A percentile compares a stretch with the other conserved stretches of the same genome.
Conservation (phyloP, 75 land plant species). For the Selaginella tamariscina region DNA sequence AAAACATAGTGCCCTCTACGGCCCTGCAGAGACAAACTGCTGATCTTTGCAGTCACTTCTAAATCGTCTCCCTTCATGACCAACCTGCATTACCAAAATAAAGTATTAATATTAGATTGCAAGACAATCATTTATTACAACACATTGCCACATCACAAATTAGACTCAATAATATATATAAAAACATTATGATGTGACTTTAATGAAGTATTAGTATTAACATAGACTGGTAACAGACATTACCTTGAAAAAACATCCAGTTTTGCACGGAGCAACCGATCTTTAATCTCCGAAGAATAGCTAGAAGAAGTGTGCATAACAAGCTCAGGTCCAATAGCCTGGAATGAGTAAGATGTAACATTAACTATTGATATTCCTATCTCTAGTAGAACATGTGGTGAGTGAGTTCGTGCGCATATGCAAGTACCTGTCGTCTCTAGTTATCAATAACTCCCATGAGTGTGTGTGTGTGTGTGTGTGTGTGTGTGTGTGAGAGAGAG, state of each 20-base stretch:
- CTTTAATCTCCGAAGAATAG: slow-evolving; percentile 29
- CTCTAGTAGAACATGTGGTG: neutral
- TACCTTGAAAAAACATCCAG: slow-evolving; percentile 73
- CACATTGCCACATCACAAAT: too few relatives aligned
- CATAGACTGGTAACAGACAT: neutral
- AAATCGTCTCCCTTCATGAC: slow-evolving; percentile 46
- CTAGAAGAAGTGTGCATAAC: slow-evolving; percentile 56
- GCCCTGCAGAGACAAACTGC: slow-evolving; percentile 59
- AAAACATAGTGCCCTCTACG: slow-evolving; percentile 72
- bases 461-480: too few relatives aligned
- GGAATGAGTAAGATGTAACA: neutral
- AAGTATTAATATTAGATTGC: too few relatives aligned
- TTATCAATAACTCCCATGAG: too few relatives aligned
- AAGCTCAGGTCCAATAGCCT: slow-evolving; percentile 97
- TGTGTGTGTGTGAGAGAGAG: too few relatives aligned
- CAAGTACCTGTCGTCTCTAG: too few relatives aligned
- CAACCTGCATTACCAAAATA: neutral
- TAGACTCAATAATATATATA: neutral
- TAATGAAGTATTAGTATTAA: neutral
- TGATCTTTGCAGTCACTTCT: slow-evolving; percentile 65
- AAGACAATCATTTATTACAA: slow-evolving; percentile 39
- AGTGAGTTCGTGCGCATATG: too few relatives aligned
- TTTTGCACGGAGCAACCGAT: slow-evolving; percentile 62
- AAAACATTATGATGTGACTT: neutral
- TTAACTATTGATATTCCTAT: too few relatives aligned